A percentile compares a stretch with the other conserved stretches of the same genome.
These are phyloP conservation scores for Cucurbita maxima DNA, from an alignment of 306 rosid species.

Conservation along the genomic window DNA sequence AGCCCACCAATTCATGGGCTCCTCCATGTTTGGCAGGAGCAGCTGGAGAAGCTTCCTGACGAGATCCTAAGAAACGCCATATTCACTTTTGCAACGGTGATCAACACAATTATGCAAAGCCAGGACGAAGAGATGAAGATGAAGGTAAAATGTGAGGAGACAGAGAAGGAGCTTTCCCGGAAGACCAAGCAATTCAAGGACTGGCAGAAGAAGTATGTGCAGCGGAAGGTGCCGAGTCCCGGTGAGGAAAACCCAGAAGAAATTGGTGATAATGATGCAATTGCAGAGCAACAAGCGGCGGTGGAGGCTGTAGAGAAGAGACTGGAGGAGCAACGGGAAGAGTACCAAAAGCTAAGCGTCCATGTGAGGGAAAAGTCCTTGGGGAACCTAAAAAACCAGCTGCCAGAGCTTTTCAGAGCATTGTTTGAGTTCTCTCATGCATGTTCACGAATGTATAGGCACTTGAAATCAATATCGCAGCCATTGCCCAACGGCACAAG, in stretches of 20 bases:
- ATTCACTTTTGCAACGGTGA: constrained; percentile 44
- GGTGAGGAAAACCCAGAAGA: constrained; percentile 29
- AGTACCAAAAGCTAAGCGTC: constrained; percentile 32
- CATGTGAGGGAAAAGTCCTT: constrained; percentile 83
- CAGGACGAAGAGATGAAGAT: constrained; percentile 56
- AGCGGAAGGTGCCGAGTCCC: constrained; percentile 34
- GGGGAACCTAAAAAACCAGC: constrained; percentile 37
- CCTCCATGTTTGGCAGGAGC: constrained; percentile 61
- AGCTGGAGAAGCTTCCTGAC: constrained; percentile 70
- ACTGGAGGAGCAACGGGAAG: constrained; percentile 54
- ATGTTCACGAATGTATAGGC: constrained; percentile 54
- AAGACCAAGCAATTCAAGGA: constrained; percentile 57
- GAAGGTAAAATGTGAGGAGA: constrained; percentile 61
- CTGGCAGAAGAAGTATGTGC: constrained; percentile 57
- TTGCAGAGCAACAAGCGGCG: constrained; percentile 41
- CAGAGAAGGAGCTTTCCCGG: constrained; percentile 58
- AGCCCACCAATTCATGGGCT: constrained; percentile 52
- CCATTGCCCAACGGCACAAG: constrained; percentile 6
- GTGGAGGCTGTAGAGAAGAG: constrained; percentile 51
- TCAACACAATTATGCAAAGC: constrained; percentile 33
- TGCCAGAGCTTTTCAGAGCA: constrained; percentile 79
- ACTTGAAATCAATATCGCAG: constrained; percentile 30
- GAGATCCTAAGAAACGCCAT: constrained; percentile 59
- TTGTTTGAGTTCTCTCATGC: constrained; percentile 39
- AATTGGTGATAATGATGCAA: constrained; percentile 12